A percentile compares a stretch with the other conserved stretches of the same genome.
phyloP scores from a whole-genome alignment of 257 asterid genomes.

The Striga asiatica region DNA sequence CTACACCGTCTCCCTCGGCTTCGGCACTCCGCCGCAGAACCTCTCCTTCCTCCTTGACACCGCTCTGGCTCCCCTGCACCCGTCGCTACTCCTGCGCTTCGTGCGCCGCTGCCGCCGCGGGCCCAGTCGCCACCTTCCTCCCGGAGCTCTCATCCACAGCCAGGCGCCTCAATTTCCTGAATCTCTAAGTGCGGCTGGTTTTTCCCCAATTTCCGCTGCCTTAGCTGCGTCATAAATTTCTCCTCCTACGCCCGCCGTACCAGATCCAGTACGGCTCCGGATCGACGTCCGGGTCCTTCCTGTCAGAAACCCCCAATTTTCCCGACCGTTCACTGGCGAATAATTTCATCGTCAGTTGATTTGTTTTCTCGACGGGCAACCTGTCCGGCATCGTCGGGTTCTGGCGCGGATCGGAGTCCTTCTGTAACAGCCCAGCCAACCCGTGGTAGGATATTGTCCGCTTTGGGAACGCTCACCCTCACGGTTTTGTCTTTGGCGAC shows the following conservation, averaged over 20 bases:
- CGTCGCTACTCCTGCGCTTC: constrained; percentile 9
- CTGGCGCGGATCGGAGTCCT: constrained; percentile 24
- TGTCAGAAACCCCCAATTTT: constrained; percentile 20
- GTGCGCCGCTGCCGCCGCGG: constrained; percentile 13
- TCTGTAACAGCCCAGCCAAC: no score
- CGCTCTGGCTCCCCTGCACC: constrained; percentile 41
- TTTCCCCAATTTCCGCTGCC: constrained; percentile 15
- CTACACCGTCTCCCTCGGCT: constrained; percentile 21
- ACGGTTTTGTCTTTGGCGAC: no score
- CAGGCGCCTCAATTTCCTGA: constrained; percentile 20
- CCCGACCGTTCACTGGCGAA: neutral
- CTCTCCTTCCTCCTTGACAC: constrained; percentile 31
- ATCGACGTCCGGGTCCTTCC: constrained; percentile 19
- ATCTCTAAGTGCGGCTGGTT: constrained; percentile 13
- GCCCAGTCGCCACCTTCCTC: constrained; percentile 11
- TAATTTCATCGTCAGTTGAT: constrained; percentile 28
- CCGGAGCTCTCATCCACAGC: constrained; percentile 23
- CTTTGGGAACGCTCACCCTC: no score
- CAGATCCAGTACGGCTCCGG: constrained; percentile 23
- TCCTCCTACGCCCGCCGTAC: constrained; percentile 23
- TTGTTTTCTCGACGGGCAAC: constrained; percentile 2
- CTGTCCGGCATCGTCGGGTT: constrained; percentile 36
- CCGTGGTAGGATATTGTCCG: no score
- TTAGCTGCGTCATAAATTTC: neutral
- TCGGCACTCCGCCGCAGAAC: constrained; percentile 39